Conservation (phyloP, 2,329 filamentous ascomycete genomes). For the Thielaviopsis populi region DNA sequence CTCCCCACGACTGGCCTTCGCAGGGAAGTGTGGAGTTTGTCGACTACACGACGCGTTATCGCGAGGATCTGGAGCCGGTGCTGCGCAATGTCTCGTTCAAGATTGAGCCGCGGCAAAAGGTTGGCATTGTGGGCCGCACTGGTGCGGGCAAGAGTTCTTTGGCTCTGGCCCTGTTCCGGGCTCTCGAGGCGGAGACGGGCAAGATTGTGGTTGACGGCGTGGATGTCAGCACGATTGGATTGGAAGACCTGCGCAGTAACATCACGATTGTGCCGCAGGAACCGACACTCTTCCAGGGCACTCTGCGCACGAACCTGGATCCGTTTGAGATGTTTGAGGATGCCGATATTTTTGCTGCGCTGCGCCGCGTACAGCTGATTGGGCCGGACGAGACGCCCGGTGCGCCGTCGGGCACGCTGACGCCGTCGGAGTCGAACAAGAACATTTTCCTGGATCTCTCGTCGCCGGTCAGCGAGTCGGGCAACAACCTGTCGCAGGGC, state of each 20-base stretch:
- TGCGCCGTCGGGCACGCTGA: conserved; percentile 18
- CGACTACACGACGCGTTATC: conserved; percentile 77
- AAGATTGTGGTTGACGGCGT: conserved; percentile 81
- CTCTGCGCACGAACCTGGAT: conserved; percentile 81
- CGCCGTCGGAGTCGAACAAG: conserved; percentile 55
- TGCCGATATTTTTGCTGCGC: conserved; percentile 72
- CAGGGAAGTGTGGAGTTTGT: conserved; percentile 77
- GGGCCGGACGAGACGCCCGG: conserved; percentile 35
- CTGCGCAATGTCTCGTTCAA: conserved; percentile 73
- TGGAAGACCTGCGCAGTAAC: conserved; percentile 82
- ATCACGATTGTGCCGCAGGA: conserved; percentile 98
- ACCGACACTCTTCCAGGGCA: conserved; percentile 84
- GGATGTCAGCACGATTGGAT: conserved; percentile 77
- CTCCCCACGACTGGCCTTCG: conserved; percentile 68
- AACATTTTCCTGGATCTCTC: conserved; percentile 84
- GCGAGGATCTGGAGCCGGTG: conserved; percentile 74
- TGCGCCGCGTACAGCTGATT: conserved; percentile 81
- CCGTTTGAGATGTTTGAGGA: conserved; percentile 82
- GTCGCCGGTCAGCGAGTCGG: conserved; percentile 74
- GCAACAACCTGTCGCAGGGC: conserved; percentile 86
- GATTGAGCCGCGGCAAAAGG: conserved; percentile 74
- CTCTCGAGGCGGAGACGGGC: conserved; percentile 77
- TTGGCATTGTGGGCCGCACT: conserved; percentile 89
- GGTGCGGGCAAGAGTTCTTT: conserved; percentile 95
- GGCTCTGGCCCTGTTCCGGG: conserved; percentile 82